Evolutionary conservation across 1,284 basidiomycete species (phyloP), one percentile per base, ranked within the genome.

Genomic region (Marasmius tenuissimus): DNA sequence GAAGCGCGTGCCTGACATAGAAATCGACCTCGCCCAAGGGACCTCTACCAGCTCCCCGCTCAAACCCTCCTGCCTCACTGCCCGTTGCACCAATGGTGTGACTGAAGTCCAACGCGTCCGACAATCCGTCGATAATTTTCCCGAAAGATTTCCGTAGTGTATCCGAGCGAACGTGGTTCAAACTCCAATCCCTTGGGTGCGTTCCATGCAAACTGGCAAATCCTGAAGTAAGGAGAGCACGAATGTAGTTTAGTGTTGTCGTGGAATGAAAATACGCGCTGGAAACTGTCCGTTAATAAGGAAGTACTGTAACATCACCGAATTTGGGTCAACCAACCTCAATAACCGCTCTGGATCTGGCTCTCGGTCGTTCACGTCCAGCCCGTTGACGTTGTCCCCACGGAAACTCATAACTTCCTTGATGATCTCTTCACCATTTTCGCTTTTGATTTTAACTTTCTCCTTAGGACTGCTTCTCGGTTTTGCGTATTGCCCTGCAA

Each of bases 231-330:
- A 99, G 85, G 50, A 98, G 83, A 2, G 89, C 87, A 18, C 97
- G 91, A 63, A 98, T 85, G 76, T 97, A 91, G 78, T 98, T 98
- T 56, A 98, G 82, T 0, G 97, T 98, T 1, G 96, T 86, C 0
- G 94, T 86, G 0, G 95, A 97, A 77, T 98, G 92, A 78, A 98
- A 98, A 82, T 99, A 98, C 3, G 97, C 95, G 67, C 92, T 94
- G 65, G 14, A 35, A 38, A 54, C 42, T 5, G 42, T 39, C 22
- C 22, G 45, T 27, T 8, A 1, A 3, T 38, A 14, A 20, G 22
- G 7, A 35, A 33, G 27, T 14, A 18, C 35, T 8, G 10, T 2
- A 35, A 20, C 39, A 45, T 48, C 10, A 33, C 14, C 16, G 58
- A 14, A 49, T 35, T 4, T 37, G 35, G 0, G 37, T 38, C 54